Evolutionary conservation across 2,329 filamentous ascomycete genomes (phyloP).

Genomic region (Cordyceps javanica): DNA sequence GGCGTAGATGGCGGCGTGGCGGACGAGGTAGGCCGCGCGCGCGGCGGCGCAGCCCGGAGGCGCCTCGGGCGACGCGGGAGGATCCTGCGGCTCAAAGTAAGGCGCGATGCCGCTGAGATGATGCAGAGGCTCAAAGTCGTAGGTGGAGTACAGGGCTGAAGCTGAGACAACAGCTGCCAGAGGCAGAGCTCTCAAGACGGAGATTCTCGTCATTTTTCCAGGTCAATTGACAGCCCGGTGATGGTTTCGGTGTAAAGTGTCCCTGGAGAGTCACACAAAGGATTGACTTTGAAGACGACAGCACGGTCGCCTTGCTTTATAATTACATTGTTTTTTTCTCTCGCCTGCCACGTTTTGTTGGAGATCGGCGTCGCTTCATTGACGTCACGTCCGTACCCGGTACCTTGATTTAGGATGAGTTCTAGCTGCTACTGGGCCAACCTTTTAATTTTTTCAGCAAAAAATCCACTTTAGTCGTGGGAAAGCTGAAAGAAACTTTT

Average conservation of each 20-base stretch:
- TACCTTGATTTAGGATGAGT: conserved; percentile 6
- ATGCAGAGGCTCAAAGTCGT: conserved; percentile 46
- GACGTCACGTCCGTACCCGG: conserved; percentile 3
- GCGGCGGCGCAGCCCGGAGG: conserved; percentile 46
- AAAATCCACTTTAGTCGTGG: background rate
- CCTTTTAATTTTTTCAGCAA: background rate
- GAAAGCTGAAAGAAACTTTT: background rate
- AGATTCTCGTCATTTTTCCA: background rate
- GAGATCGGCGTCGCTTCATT: conserved; percentile 5
- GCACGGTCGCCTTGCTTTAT: background rate
- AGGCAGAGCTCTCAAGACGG: background rate
- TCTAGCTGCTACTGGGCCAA: background rate
- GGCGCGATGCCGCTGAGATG: conserved; percentile 51
- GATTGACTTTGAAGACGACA: background rate
- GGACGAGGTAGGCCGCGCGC: conserved; percentile 48
- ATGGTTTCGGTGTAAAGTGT: background rate
- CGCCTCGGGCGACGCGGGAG: conserved; percentile 34
- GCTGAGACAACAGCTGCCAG: conserved; percentile 15
- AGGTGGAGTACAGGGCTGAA: conserved; percentile 36
- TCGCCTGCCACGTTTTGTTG: background rate
- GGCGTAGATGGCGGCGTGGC: conserved; percentile 55
- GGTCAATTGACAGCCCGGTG: background rate
- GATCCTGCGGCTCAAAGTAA: conserved; percentile 50
- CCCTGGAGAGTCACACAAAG: no score
- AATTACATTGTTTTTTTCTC: background rate